Conservation (phyloP, 148 eudicot genomes). For the Limonium bicolor region DNA sequence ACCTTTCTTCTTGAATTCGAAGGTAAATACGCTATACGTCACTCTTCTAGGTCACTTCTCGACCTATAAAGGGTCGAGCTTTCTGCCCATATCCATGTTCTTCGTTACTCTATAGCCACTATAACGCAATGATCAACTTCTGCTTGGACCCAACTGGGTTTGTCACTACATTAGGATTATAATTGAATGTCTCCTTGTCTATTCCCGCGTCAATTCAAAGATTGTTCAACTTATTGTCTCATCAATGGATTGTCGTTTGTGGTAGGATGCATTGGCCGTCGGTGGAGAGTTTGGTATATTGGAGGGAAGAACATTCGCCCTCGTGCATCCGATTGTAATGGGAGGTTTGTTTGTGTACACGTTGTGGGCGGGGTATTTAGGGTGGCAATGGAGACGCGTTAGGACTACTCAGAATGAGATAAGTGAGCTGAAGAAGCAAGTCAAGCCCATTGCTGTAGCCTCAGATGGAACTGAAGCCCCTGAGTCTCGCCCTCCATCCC, state of each 20-base stretch:
- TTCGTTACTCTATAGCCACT: too few relatives aligned
- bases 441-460: slow-evolving; percentile 69
- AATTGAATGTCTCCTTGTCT: too few relatives aligned
- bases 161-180: too few relatives aligned
- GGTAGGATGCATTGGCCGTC: slow-evolving; percentile 75
- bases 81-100: neutral
- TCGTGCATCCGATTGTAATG: slow-evolving; percentile 81
- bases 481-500: slow-evolving; percentile 40
- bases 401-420: slow-evolving; percentile 71
- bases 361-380: slow-evolving; percentile 82
- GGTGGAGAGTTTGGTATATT: slow-evolving; percentile 81
- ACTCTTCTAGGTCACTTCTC: neutral
- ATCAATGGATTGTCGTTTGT: neutral
- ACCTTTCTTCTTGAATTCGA: slow-evolving; percentile 3
- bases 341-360: slow-evolving; percentile 58
- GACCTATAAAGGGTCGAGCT: neutral
- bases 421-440: slow-evolving; percentile 76
- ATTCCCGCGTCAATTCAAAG: too few relatives aligned
- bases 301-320: slow-evolving; percentile 70
- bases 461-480: slow-evolving; percentile 55
- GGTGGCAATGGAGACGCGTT: slow-evolving; percentile 96
- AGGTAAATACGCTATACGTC: neutral
- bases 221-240: neutral
- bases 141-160: too few relatives aligned
- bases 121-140: too few relatives aligned